phyloP scores from a whole-genome alignment of 768 basidiomycete species.

The Austroboletus eburneus region DNA sequence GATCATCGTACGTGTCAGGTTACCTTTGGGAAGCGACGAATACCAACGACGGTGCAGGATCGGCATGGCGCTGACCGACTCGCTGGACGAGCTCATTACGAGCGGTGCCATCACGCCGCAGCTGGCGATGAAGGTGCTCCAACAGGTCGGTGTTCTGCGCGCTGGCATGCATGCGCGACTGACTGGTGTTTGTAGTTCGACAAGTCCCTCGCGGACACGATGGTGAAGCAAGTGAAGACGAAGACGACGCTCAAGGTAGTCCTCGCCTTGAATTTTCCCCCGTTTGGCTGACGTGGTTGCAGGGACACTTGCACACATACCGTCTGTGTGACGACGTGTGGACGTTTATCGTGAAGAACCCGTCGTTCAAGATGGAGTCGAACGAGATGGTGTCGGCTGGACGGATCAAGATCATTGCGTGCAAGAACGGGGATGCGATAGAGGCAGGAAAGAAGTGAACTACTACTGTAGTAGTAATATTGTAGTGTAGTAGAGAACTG shows the following conservation, averaged over 20 bases:
- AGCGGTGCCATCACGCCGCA: constrained; percentile 96
- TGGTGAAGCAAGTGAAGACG: constrained; percentile 90
- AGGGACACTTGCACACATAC: constrained; percentile 93
- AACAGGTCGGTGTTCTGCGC: constrained; percentile 59
- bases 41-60: constrained; percentile 50
- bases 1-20: constrained; percentile 68
- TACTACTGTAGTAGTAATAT: constrained; percentile 2
- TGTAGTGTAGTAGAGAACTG: no score
- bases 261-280: background rate
- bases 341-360: constrained; percentile 96
- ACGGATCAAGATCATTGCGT: constrained; percentile 96
- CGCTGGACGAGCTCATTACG: constrained; percentile 96
- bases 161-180: background rate
- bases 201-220: constrained; percentile 88
- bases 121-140: constrained; percentile 96
- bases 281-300: constrained; percentile 3
- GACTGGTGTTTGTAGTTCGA: constrained; percentile 64
- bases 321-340: constrained; percentile 94
- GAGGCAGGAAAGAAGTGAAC: constrained; percentile 74
- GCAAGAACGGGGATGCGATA: constrained; percentile 90
- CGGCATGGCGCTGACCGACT: constrained; percentile 96
- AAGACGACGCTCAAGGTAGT: constrained; percentile 88
- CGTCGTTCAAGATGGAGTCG: constrained; percentile 93
- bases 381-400: constrained; percentile 70
- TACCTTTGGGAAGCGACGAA: background rate